Evolutionary conservation across 805 yeast species (phyloP).

Genomic region (Kodamaea fukazawae): DNA sequence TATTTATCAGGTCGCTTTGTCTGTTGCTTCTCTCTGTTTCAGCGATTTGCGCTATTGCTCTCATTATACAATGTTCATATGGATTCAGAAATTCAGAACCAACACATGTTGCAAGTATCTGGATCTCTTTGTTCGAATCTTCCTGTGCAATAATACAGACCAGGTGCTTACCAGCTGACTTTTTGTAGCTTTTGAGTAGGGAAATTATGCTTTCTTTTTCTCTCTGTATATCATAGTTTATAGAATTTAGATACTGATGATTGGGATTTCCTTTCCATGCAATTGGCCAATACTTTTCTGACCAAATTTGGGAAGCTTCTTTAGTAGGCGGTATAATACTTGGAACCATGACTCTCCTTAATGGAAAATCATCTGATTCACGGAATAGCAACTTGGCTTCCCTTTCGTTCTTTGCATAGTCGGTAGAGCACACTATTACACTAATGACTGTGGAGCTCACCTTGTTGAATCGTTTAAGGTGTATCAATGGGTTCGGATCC

Average conservation of each 20-base stretch:
- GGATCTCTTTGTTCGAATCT: slow-evolving; percentile 21
- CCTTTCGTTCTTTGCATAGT: slow-evolving; percentile 23
- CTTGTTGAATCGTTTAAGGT: slow-evolving; percentile 57
- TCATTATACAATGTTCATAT: slow-evolving; percentile 72
- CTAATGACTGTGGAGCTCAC: slow-evolving; percentile 20
- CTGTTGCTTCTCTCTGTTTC: slow-evolving; percentile 44
- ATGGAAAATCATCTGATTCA: slow-evolving; percentile 10
- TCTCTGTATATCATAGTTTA: slow-evolving; percentile 45
- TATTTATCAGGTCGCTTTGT: no score
- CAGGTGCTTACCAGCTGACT: slow-evolving; percentile 36
- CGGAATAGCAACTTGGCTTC: slow-evolving; percentile 6
- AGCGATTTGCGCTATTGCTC: slow-evolving; percentile 66
- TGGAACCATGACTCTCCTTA: slow-evolving; percentile 47
- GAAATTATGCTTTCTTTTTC: slow-evolving; percentile 31
- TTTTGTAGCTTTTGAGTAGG: slow-evolving; percentile 10
- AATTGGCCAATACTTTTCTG: slow-evolving; percentile 74
- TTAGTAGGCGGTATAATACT: slow-evolving; percentile 64
- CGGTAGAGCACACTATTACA: slow-evolving; percentile 49
- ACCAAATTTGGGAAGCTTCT: slow-evolving; percentile 66
- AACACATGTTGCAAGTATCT: slow-evolving; percentile 40
- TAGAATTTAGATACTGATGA: slow-evolving; percentile 62
- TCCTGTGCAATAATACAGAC: slow-evolving; percentile 68
- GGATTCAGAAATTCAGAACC: slow-evolving; percentile 45
- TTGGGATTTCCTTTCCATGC: slow-evolving; percentile 93
- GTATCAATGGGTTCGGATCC: slow-evolving; percentile 30